Conservation (phyloP, 441 rosid genomes). For the Gossypium trilobum region DNA sequence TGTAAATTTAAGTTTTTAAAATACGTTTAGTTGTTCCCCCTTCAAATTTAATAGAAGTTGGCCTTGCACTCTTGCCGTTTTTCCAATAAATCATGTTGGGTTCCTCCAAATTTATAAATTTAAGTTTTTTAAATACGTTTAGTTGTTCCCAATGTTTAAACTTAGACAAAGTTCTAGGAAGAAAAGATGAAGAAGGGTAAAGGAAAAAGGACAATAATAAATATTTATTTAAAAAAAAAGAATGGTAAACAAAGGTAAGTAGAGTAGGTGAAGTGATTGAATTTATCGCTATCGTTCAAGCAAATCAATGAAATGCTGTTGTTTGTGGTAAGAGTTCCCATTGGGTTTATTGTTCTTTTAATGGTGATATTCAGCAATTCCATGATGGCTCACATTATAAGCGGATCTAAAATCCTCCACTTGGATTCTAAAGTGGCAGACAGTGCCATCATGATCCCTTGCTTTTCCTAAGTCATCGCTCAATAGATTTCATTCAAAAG, state of each 20-base stretch:
- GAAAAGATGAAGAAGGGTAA: not conserved
- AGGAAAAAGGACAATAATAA: not conserved
- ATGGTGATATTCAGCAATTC: not conserved
- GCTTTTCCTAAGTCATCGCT: not conserved
- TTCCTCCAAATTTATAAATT: no score
- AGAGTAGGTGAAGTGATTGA: not conserved
- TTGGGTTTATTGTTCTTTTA: not conserved
- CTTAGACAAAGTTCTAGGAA: not conserved
- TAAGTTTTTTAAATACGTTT: no score
- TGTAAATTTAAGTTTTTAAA: no score
- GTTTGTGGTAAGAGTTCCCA: not conserved
- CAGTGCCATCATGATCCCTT: not conserved
- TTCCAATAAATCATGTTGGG: no score
- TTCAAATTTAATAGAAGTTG: no score
- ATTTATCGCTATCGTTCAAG: not conserved
- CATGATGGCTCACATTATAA: not conserved
- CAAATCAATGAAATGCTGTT: not conserved
- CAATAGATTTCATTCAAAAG: not conserved
- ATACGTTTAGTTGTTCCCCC: no score
- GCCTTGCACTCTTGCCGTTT: no score
- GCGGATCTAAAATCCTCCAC: not conserved
- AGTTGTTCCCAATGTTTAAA: not conserved
- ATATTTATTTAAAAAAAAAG: not conserved
- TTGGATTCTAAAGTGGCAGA: not conserved
- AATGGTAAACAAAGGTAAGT: not conserved